These are phyloP conservation scores for Colletotrichum incanum DNA, from an alignment of 2,329 filamentous ascomycete genomes.

Conservation along the genomic window DNA sequence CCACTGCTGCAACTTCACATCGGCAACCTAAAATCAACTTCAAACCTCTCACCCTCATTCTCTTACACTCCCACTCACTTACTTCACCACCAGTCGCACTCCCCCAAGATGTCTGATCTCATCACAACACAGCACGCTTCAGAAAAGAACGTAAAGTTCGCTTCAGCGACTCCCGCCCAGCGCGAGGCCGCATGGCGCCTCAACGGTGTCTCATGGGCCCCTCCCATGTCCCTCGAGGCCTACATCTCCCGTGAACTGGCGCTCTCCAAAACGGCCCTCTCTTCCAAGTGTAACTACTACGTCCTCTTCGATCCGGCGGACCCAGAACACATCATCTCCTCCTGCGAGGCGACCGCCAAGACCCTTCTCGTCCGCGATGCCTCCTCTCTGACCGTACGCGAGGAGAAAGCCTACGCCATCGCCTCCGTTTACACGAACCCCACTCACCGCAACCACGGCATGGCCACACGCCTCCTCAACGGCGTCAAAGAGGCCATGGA, in stretches of 20 bases:
- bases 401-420: slow-evolving; percentile 51
- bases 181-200: slow-evolving; percentile 51
- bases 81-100: neutral
- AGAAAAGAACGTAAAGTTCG: slow-evolving; percentile 47
- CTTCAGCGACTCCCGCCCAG: slow-evolving; percentile 49
- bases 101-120: slow-evolving; percentile 32
- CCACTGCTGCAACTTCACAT: neutral
- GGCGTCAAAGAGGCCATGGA: slow-evolving; percentile 55
- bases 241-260: slow-evolving; percentile 50
- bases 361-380: slow-evolving; percentile 48
- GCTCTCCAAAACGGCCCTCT: slow-evolving; percentile 49
- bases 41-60: neutral
- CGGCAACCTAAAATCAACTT: neutral
- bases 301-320: slow-evolving; percentile 50
- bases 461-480: slow-evolving; percentile 54
- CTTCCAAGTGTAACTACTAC: slow-evolving; percentile 51
- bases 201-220: slow-evolving; percentile 51
- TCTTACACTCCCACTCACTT: neutral
- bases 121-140: slow-evolving; percentile 6
- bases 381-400: slow-evolving; percentile 44
- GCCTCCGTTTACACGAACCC: slow-evolving; percentile 56
- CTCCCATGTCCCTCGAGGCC: slow-evolving; percentile 48
- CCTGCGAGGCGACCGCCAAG: slow-evolving; percentile 48
- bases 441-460: slow-evolving; percentile 52
- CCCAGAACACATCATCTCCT: slow-evolving; percentile 52